Evolutionary conservation across 805 yeast genomes (phyloP).

Genomic region (Hermanozyma aechmeae): DNA sequence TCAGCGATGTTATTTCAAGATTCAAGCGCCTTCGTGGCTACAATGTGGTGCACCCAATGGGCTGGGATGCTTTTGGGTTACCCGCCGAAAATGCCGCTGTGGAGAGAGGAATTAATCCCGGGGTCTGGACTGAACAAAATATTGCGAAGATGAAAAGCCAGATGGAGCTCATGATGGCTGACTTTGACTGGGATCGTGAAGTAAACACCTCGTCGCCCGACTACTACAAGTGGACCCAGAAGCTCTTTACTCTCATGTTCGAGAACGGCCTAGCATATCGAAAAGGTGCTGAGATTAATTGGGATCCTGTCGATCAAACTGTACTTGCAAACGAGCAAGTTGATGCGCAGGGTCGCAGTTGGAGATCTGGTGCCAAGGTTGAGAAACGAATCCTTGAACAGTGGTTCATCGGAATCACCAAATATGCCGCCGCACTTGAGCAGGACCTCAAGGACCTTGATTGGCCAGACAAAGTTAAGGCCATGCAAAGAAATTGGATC

Average conservation of each 20-base stretch:
- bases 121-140: slow-evolving; percentile 73
- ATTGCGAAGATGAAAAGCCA: slow-evolving; percentile 83
- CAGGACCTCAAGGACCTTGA: slow-evolving; percentile 52
- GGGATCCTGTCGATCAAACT: slow-evolving; percentile 96
- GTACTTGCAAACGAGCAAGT: slow-evolving; percentile 96
- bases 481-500: slow-evolving; percentile 93
- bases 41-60: slow-evolving; percentile 90
- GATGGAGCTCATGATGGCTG: slow-evolving; percentile 67
- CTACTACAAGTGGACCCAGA: slow-evolving; percentile 90
- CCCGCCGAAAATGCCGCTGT: slow-evolving; percentile 99
- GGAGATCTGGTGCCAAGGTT: slow-evolving; percentile 96
- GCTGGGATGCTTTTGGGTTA: slow-evolving; percentile 98
- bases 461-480: slow-evolving; percentile 86
- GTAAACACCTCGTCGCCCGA: slow-evolving; percentile 78
- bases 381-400: slow-evolving; percentile 76
- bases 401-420: slow-evolving; percentile 90
- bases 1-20: slow-evolving; percentile 76
- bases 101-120: slow-evolving; percentile 72
- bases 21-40: slow-evolving; percentile 69
- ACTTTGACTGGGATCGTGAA: slow-evolving; percentile 92
- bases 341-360: slow-evolving; percentile 79
- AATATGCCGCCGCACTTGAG: slow-evolving; percentile 60
- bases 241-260: slow-evolving; percentile 63
- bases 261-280: slow-evolving; percentile 80
- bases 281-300: slow-evolving; percentile 81